Conservation (phyloP, 768 basidiomycete genomes). For the Russula brevipes region DNA sequence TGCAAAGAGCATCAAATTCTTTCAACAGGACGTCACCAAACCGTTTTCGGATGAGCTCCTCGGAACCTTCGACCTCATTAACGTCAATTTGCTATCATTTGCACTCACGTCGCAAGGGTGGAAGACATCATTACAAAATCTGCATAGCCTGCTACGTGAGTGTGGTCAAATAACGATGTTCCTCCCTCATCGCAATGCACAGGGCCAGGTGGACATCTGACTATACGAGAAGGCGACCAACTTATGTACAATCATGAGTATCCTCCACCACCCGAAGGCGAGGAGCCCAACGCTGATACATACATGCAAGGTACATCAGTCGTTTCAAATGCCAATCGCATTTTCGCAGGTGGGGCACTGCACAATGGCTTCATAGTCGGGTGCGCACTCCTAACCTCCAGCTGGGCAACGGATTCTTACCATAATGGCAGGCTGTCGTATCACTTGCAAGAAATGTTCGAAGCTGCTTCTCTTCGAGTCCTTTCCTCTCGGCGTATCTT, state of each 20-base stretch:
- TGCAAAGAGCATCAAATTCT: background rate
- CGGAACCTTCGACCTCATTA: constrained; percentile 8
- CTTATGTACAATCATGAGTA: background rate
- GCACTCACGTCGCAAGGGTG: too few relatives aligned
- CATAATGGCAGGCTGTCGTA: background rate
- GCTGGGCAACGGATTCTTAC: background rate
- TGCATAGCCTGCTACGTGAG: too few relatives aligned
- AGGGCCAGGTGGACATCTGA: constrained; percentile 1
- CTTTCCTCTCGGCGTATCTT: background rate
- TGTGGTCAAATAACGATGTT: background rate
- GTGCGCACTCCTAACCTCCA: background rate
- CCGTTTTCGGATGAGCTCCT: constrained; percentile 4
- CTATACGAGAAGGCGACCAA: background rate
- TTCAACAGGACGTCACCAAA: constrained; percentile 5
- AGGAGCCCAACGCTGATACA: background rate
- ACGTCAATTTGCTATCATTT: background rate
- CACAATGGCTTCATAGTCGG: background rate
- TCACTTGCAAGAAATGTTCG: background rate
- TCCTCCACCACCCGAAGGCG: background rate
- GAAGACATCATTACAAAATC: too few relatives aligned
- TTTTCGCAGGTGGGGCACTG: background rate
- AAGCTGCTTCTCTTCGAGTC: background rate
- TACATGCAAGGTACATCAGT: background rate
- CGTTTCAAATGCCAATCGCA: background rate
- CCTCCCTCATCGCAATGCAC: background rate